A percentile compares a stretch with the other conserved stretches of the same genome.
These are phyloP conservation scores for Colletotrichum sp. DNA, from an alignment of 2,329 filamentous ascomycete species.

Conservation along the genomic window DNA sequence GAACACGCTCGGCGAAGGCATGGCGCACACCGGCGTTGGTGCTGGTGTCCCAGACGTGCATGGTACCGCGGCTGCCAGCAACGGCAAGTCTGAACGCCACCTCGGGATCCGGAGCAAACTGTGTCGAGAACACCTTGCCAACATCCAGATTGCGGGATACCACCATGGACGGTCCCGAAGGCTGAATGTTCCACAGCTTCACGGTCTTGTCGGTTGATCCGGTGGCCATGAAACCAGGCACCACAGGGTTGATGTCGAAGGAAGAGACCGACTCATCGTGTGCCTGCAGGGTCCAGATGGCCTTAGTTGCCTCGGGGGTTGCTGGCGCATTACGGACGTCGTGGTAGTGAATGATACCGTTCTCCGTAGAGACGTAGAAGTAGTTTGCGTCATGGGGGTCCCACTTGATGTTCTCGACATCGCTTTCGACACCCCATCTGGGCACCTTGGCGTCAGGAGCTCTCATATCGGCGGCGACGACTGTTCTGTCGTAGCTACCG, in stretches of 20 bases:
- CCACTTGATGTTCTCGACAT: slow-evolving; percentile 93
- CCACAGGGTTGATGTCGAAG: slow-evolving; percentile 88
- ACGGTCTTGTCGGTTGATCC: slow-evolving; percentile 94
- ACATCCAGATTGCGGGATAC: slow-evolving; percentile 91
- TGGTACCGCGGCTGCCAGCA: slow-evolving; percentile 89
- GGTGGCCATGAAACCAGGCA: slow-evolving; percentile 92
- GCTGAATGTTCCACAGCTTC: slow-evolving; percentile 93
- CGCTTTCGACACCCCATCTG: slow-evolving; percentile 92
- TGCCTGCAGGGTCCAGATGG: slow-evolving; percentile 93
- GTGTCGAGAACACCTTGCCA: slow-evolving; percentile 90
- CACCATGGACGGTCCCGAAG: slow-evolving; percentile 85
- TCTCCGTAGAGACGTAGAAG: slow-evolving; percentile 96
- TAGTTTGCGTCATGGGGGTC: slow-evolving; percentile 90
- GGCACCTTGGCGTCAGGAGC: slow-evolving; percentile 82
- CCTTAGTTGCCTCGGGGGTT: slow-evolving; percentile 76
- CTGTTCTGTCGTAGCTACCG: slow-evolving; percentile 92
- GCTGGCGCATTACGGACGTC: slow-evolving; percentile 80
- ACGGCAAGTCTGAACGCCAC: slow-evolving; percentile 93
- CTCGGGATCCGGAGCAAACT: slow-evolving; percentile 87
- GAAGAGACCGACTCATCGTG: slow-evolving; percentile 91
- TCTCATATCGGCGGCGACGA: slow-evolving; percentile 96
- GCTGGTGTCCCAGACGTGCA: slow-evolving; percentile 96
- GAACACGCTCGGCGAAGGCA: slow-evolving; percentile 75
- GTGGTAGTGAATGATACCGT: slow-evolving; percentile 89
- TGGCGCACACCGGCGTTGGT: slow-evolving; percentile 88